Evolutionary conservation across 2,329 filamentous ascomycete species (phyloP).

Genomic region (Pleomassaria siparia): DNA sequence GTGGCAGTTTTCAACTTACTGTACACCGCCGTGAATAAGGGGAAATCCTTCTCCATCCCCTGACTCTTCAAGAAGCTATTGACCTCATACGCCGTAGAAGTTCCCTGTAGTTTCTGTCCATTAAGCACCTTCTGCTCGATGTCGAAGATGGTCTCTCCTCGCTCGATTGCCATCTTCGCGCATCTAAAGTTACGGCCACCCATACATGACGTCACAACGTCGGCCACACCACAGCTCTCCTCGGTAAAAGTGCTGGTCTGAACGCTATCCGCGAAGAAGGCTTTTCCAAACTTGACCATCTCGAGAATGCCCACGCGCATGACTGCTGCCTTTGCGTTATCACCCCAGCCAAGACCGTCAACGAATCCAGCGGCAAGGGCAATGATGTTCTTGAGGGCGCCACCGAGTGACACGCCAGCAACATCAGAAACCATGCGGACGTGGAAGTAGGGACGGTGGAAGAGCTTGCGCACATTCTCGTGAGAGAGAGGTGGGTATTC

Average conservation of each 20-base stretch:
- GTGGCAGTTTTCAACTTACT: slow-evolving; percentile 14
- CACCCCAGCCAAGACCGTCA: slow-evolving; percentile 93
- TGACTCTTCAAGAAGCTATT: slow-evolving; percentile 82
- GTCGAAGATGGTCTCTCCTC: slow-evolving; percentile 77
- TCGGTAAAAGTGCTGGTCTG: slow-evolving; percentile 90
- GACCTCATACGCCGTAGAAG: slow-evolving; percentile 86
- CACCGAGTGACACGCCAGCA: slow-evolving; percentile 92
- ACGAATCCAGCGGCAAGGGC: slow-evolving; percentile 94
- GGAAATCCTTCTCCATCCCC: slow-evolving; percentile 79
- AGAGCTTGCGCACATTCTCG: slow-evolving; percentile 77
- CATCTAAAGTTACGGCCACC: slow-evolving; percentile 94
- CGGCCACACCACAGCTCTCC: slow-evolving; percentile 90
- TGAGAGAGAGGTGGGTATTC: slow-evolving; percentile 89
- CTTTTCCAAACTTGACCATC: slow-evolving; percentile 93
- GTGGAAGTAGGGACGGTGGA: slow-evolving; percentile 97
- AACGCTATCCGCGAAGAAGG: slow-evolving; percentile 85
- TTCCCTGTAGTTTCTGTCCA: slow-evolving; percentile 95
- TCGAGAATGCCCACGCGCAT: slow-evolving; percentile 96
- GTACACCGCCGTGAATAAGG: slow-evolving; percentile 87
- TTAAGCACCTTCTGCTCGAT: slow-evolving; percentile 89
- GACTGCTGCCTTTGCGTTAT: slow-evolving; percentile 97
- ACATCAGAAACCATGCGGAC: slow-evolving; percentile 92
- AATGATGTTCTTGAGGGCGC: slow-evolving; percentile 95
- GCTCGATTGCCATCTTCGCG: slow-evolving; percentile 82
- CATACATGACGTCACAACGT: slow-evolving; percentile 90